A percentile compares a stretch with the other conserved stretches of the same genome.
phyloP scores from a whole-genome alignment of 2,329 filamentous ascomycete genomes.

The Fusarium irregulare region DNA sequence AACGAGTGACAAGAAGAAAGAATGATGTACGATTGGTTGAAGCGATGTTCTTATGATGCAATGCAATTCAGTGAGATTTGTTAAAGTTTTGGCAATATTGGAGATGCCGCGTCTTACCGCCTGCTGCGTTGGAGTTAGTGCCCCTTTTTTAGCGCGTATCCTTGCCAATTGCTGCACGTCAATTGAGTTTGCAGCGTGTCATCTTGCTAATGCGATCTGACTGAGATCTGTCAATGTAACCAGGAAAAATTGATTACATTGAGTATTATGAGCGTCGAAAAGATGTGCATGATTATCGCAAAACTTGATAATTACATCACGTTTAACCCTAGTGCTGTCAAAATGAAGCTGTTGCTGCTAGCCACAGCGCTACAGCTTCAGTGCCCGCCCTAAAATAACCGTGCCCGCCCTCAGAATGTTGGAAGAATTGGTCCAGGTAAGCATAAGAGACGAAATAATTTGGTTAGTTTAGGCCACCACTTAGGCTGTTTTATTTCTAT shows the following conservation, averaged over 20 bases:
- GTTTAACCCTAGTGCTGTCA: rapidly evolving
- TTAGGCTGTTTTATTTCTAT: too few species aligned
- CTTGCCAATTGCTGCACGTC: background rate
- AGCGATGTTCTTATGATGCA: background rate
- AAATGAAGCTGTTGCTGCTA: rapidly evolving
- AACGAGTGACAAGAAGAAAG: constrained; percentile 35
- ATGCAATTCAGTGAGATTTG: constrained; percentile 4
- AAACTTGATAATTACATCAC: rapidly evolving
- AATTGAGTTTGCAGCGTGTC: background rate
- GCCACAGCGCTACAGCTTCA: background rate
- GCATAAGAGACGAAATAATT: too few species aligned
- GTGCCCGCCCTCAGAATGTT: too few species aligned
- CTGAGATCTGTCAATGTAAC: background rate
- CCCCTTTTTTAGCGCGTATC: constrained; percentile 1
- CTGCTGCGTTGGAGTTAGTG: background rate
- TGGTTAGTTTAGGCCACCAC: too few species aligned
- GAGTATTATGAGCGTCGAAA: too few species aligned
- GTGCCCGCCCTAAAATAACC: background rate
- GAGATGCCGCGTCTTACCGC: constrained; percentile 8
- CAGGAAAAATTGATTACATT: background rate
- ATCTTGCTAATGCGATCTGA: background rate
- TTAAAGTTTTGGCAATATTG: constrained; percentile 14
- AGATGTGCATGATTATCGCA: background rate
- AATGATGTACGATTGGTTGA: constrained; percentile 6
- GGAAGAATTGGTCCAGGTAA: too few species aligned